Evolutionary conservation across 192 early-diverging fungal species (phyloP).

Genomic region (Rhizophagus sp.): DNA sequence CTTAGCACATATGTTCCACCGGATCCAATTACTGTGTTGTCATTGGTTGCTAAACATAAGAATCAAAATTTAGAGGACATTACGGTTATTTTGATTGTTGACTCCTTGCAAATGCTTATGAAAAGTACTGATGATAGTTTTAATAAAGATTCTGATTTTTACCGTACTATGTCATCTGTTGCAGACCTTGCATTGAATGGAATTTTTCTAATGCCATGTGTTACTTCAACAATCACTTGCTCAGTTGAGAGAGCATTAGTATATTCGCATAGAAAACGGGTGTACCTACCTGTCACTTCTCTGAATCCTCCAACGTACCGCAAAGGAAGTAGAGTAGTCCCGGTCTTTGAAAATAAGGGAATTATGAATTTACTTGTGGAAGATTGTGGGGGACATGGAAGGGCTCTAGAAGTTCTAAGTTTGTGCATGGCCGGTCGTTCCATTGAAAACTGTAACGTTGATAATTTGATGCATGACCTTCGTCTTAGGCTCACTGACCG

Average conservation of each 20-base stretch:
- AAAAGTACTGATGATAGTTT: constrained; percentile 6
- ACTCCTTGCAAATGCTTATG: constrained; percentile 16
- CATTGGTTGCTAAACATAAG: constrained; percentile 18
- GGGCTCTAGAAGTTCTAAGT: constrained; percentile 33
- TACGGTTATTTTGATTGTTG: constrained; percentile 24
- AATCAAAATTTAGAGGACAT: neutral
- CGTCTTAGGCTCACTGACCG: constrained; percentile 17
- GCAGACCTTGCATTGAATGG: neutral
- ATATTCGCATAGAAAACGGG: constrained; percentile 19
- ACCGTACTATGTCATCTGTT: neutral
- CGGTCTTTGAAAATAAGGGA: constrained; percentile 4
- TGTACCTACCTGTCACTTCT: too few species aligned
- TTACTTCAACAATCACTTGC: constrained; percentile 20
- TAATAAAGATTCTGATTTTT: constrained; percentile 24
- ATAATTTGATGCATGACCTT: constrained; percentile 33
- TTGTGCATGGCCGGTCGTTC: neutral
- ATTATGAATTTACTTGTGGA: constrained; percentile 35
- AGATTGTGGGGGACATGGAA: constrained; percentile 41
- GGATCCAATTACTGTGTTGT: too few species aligned
- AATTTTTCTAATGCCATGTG: constrained; percentile 1
- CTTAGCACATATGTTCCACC: too few species aligned
- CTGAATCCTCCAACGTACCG: neutral
- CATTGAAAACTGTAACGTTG: constrained; percentile 26
- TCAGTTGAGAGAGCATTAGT: constrained; percentile 3
- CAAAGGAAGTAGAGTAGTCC: neutral